phyloP scores from a whole-genome alignment of 768 basidiomycete genomes.

The Hericium erinaceus region DNA sequence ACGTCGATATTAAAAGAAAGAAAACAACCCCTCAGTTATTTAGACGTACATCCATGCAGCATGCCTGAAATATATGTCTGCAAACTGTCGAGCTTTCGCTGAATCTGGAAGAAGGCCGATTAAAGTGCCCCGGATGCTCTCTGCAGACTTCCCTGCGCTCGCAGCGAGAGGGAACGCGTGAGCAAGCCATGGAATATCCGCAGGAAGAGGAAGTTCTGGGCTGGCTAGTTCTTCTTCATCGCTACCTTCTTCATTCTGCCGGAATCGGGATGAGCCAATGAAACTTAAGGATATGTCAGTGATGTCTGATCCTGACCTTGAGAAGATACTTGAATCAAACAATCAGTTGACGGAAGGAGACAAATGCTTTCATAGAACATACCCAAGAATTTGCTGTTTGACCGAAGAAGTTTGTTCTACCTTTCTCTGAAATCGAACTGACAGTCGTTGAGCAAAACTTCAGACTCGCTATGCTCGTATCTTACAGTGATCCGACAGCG shows the following conservation, averaged over 20 bases:
- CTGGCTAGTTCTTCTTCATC: conserved; percentile 39
- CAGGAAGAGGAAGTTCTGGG: conserved; percentile 33
- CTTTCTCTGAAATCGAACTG: conserved; percentile 54
- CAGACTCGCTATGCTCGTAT: background rate
- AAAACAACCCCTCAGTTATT: conserved; percentile 14
- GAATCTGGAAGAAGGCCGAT: conserved; percentile 36
- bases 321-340: conserved; percentile 43
- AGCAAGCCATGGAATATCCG: conserved; percentile 50
- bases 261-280: conserved; percentile 6
- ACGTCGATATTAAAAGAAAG: background rate
- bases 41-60: conserved; percentile 56
- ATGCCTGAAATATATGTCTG: conserved; percentile 52
- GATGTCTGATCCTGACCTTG: conserved; percentile 33
- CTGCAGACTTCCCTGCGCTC: conserved; percentile 30
- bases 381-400: conserved; percentile 64
- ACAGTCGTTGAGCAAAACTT: conserved; percentile 16
- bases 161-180: conserved; percentile 50
- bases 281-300: conserved; percentile 2
- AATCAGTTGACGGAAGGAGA: background rate
- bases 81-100: conserved; percentile 25
- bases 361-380: conserved; percentile 16
- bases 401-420: conserved; percentile 58
- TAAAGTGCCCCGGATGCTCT: conserved; percentile 35
- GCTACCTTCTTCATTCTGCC: conserved; percentile 48
- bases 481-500: conserved; percentile 55